phyloP scores from a whole-genome alignment of 192 early-diverging fungal genomes.

The Geranomyces michiganensis region DNA sequence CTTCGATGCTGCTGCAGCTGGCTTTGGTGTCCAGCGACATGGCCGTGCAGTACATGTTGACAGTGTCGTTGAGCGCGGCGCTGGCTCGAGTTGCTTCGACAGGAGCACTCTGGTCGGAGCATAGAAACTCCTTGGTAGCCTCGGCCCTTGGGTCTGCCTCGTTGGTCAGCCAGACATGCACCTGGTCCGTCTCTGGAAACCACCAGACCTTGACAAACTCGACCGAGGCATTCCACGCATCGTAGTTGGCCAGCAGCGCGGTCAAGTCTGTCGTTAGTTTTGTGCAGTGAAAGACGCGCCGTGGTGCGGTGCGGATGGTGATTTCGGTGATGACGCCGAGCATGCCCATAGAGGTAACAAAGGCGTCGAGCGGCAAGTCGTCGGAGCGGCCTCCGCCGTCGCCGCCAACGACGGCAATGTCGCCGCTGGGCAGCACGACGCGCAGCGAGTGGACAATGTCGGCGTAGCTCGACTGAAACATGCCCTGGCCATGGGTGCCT shows the following conservation, averaged over 20 bases:
- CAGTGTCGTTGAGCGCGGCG: slow-evolving; percentile 26
- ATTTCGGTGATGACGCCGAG: slow-evolving; percentile 39
- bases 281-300: slow-evolving; percentile 22
- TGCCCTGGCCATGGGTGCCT: slow-evolving; percentile 49
- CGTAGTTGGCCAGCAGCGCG: slow-evolving; percentile 15
- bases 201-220: slow-evolving; percentile 48
- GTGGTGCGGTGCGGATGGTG: slow-evolving; percentile 22
- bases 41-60: slow-evolving; percentile 18
- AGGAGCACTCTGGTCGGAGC: background rate
- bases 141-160: background rate
- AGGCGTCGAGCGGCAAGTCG: slow-evolving; percentile 26
- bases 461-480: slow-evolving; percentile 31
- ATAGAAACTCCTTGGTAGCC: slow-evolving; percentile 1
- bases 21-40: slow-evolving; percentile 37
- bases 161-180: slow-evolving; percentile 37
- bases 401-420: slow-evolving; percentile 4
- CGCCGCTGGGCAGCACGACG: slow-evolving; percentile 33
- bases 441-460: slow-evolving; percentile 28
- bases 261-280: slow-evolving; percentile 35
- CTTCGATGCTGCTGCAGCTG: background rate
- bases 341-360: slow-evolving; percentile 32
- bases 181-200: slow-evolving; percentile 49
- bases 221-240: slow-evolving; percentile 16
- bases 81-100: slow-evolving; percentile 5
- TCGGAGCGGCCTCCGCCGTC: background rate